Evolutionary conservation across 345 rosid genomes (phyloP), one percentile per base, ranked within the genome.

Genomic region (Eucalyptus viminalis): DNA sequence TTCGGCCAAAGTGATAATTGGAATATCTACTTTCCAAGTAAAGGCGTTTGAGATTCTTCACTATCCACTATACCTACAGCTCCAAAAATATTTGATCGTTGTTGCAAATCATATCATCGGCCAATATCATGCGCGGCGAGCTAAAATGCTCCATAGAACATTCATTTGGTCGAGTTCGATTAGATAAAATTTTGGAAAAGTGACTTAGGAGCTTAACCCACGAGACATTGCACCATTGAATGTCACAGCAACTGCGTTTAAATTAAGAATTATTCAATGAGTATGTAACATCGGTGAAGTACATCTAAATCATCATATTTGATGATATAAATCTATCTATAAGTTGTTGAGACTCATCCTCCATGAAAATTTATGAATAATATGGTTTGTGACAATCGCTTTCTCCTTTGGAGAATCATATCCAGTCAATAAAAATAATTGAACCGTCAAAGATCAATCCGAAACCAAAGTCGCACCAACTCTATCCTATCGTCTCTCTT

Each of bases 211-310:
- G 58, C 25, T 53, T 19, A 53, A 53, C 58, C 5, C 11, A 53
- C 11, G 58, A 53, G 58, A 53, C 25, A 19, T 53, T 53, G 25
- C 5, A 8, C 80, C 22, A 16, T 9, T 2, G 44, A 34, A 69
- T 16, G 24, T 17, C 81, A 17, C 19, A 5, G 12, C 21, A 72
- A 34, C 44, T 34, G 1, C 44, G 19, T 34, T 40, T 3, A 5
- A 34, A 34, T 72, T 34, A 34, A 72, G 81, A 34, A 72, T 11
- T 34, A 72, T 19, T 19, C 7, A 0, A 3, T 34, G 80, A 17
- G 80, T 4, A 8, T 0, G 4, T 69, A 4, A 69, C 10, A 17
- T 34, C 12, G 0, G 80, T 9, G 80, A 67, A 31, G 21, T 1
- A 31, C 12, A 69, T 34, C 43, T 16, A 9, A 6, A 31, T 69